Evolutionary conservation across 139 green algal species (phyloP).

Genomic region (Picochlorum costavermella): DNA sequence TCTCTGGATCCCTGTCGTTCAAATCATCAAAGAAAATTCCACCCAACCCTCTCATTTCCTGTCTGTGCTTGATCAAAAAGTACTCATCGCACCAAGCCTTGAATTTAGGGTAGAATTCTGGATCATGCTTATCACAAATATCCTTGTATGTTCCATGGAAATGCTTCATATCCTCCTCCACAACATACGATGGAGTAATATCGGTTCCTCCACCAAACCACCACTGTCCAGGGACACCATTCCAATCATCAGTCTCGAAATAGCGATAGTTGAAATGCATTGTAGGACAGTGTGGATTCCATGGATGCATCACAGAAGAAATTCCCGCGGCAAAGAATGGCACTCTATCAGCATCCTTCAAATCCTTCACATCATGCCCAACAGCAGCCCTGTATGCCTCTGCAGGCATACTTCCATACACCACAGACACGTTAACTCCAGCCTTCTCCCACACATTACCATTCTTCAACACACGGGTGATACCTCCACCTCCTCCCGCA

Average conservation of each 20-base stretch:
- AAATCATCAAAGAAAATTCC: slow-evolving; percentile 99
- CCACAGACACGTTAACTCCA: slow-evolving; percentile 56
- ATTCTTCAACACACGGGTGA: slow-evolving; percentile 86
- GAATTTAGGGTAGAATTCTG: slow-evolving; percentile 84
- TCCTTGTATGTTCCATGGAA: slow-evolving; percentile 93
- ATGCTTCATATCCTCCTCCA: slow-evolving; percentile 92
- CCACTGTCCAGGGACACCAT: slow-evolving; percentile 87
- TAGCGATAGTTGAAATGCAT: slow-evolving; percentile 99
- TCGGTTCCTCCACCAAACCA: slow-evolving; percentile 99
- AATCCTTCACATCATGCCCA: slow-evolving; percentile 28
- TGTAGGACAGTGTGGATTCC: slow-evolving; percentile 91
- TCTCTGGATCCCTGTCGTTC: slow-evolving; percentile 71
- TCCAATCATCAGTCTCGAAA: slow-evolving; percentile 96
- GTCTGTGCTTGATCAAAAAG: slow-evolving; percentile 93
- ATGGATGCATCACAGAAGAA: slow-evolving; percentile 94
- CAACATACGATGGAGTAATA: slow-evolving; percentile 93
- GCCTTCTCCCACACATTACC: slow-evolving; percentile 85
- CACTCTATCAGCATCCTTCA: slow-evolving; percentile 52
- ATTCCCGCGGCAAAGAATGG: slow-evolving; percentile 98
- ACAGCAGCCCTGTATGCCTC: slow-evolving; percentile 91
- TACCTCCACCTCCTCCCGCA: slow-evolving; percentile 83
- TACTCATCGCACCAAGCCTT: slow-evolving; percentile 97
- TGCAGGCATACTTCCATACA: slow-evolving; percentile 95
- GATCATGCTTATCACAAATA: slow-evolving; percentile 92
- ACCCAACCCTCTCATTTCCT: slow-evolving; percentile 77